phyloP scores from a whole-genome alignment of 495 filamentous ascomycete genomes.

The Friedmanniomyces endolithicus region DNA sequence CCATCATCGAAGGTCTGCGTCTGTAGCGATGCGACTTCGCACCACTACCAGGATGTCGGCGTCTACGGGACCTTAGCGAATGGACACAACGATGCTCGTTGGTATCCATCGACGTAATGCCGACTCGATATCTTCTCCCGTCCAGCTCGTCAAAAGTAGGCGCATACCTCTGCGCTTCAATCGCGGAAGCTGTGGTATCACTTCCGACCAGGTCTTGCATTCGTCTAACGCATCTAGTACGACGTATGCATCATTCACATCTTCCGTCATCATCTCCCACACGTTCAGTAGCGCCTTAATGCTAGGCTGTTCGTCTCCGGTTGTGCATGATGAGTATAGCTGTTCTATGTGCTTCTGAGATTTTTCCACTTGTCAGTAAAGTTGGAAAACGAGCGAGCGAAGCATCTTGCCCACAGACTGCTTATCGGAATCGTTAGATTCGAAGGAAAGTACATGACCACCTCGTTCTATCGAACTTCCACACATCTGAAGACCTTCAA shows the following conservation, averaged over 20 bases:
- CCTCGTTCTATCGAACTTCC: neutral
- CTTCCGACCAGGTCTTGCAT: neutral
- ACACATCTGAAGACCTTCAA: neutral
- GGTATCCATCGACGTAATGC: neutral
- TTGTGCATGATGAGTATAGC: neutral
- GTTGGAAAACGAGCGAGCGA: neutral
- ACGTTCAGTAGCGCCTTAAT: neutral
- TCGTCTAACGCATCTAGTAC: neutral
- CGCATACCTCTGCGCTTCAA: neutral
- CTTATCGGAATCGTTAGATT: neutral
- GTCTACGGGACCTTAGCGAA: neutral
- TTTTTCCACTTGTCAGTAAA: neutral
- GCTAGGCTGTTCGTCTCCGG: neutral
- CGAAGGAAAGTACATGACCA: neutral
- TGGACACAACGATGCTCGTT: neutral
- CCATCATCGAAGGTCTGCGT: too few relatives aligned
- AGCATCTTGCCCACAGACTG: neutral
- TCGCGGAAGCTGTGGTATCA: neutral
- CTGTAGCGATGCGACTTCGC: too few relatives aligned
- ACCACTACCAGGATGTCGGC: neutral
- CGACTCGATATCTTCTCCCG: neutral
- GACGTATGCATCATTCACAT: neutral
- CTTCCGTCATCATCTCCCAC: neutral
- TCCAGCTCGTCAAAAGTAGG: neutral
- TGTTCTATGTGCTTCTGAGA: neutral